Evolutionary conservation across 305 asterid genomes (phyloP), one percentile per base, ranked within the genome.

Genomic region (Solanum aculeatissimum): DNA sequence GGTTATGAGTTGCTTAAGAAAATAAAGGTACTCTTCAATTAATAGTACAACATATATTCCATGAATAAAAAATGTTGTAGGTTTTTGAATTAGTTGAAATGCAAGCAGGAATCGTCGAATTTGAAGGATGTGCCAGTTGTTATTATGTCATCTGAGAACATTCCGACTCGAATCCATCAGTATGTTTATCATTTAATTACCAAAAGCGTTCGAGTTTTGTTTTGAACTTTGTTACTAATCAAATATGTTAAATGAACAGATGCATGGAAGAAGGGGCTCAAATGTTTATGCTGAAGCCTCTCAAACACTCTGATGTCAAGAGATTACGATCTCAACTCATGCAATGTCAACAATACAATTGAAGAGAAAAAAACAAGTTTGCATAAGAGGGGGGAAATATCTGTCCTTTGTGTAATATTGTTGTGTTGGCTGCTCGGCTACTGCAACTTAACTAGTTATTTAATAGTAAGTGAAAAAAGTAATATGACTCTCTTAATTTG

Each of bases 1-100:
- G 97, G 97, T n/a, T 93, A 91, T 74, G 97, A 93, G 51, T 87
- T 93, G 29, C 97, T 93, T 72, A 91, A 93, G 91, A 93, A 92
- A 84, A 90, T 93, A 68, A 93, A 93, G 95, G 97, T 93, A 90
- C 42, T 49, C 13, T 45, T 47, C 16, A 12, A 10, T 2, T 63
- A n/a, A 62, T n/a, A 40, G 66, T 29, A 42, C 15, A 8, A 12
- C n/a, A n/a, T n/a, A n/a, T 23, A 23, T 45, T 14, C 23, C 58
- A 8, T 15, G 27, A 54, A 55, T 23, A n/a, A 15, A 32, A 75
- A n/a, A 60, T 72, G 66, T 23, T 35, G 2, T 29, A 5, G 40
- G 40, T 7, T 29, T 78, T 79, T 53, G 42, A 58, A 14, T 38
- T 11, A 9, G 49, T 53, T 40, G 38, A 83, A 81, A 66, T 83